Evolutionary conservation across 129 eudicot species (phyloP), one percentile per base, ranked within the genome.

Genomic region (Flaveria brownii): DNA sequence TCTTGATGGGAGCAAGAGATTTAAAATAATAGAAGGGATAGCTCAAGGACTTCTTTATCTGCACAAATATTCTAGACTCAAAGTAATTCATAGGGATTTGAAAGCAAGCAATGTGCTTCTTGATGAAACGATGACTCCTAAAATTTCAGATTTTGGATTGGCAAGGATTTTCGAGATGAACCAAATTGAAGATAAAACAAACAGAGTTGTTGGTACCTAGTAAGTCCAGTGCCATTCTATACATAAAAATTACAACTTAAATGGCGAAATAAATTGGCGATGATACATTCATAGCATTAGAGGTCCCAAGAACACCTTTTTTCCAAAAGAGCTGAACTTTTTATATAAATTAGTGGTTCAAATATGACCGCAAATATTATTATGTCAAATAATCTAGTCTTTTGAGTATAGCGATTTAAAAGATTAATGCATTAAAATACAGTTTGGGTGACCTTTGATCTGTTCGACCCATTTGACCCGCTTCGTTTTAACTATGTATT

Each of bases 41-140:
- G 81, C 83, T 25, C 79, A 79, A 76, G 86, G 86, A 62, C 77
- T 83, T 28, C 86, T 78, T 76, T 83, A 83, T 80, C 80, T 67
- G 36, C 82, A 78, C 64, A 65, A 65, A 18, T 79, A 73, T 71
- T 83, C 86, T 42, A 78, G 86, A 57, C 78, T 82, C n/a, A 78
- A 69, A 77, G 81, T 82, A 72, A 82, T 82, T 23, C 82, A 82
- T 47, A 83, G 86, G 68, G 86, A 83, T 28, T 76, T 78, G 18
- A 83, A 83, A 62, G 80, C 83, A 75, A 78, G 82, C 79, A 82
- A 83, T 68, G 69, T 83, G 68, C 78, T 83, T 68, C 77, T 78
- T 1, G 82, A 82, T 73, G 78, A 68, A 55, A 75, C 25, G 13
- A 72, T 78, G 80, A 83, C 82, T 46, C 83, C 86, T n/a, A 83